Evolutionary conservation across 2,329 filamentous ascomycete species (phyloP).

Genomic region (Aspergillus melleus): DNA sequence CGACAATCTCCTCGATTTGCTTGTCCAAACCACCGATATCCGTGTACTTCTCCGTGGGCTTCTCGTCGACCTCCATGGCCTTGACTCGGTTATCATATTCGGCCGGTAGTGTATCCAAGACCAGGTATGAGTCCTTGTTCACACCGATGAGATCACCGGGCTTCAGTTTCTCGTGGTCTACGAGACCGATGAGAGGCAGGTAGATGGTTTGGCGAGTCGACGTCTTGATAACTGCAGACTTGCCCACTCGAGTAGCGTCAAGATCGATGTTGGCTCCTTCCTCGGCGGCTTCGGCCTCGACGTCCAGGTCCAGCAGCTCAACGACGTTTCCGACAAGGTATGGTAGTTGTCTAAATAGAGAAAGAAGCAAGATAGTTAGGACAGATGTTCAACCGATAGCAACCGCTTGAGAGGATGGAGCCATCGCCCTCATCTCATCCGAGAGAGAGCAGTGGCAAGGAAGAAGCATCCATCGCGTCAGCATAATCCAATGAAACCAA

Average conservation of each 20-base stretch:
- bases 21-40: conserved; percentile 98
- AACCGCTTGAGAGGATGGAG: neutral
- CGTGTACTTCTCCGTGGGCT: conserved; percentile 97
- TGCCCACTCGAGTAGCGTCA: conserved; percentile 93
- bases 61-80: conserved; percentile 99
- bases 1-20: conserved; percentile 97
- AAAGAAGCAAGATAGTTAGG: conserved; percentile 12
- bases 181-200: conserved; percentile 91
- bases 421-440: conserved; percentile 3
- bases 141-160: conserved; percentile 96
- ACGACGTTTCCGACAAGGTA: conserved; percentile 99
- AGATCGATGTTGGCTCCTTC: conserved; percentile 98
- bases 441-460: neutral
- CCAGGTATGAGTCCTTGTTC: conserved; percentile 98
- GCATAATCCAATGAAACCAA: neutral
- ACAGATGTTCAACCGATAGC: neutral
- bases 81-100: conserved; percentile 99
- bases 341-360: conserved; percentile 74
- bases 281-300: conserved; percentile 91
- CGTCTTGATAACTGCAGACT: conserved; percentile 99
- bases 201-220: conserved; percentile 99
- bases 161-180: conserved; percentile 92
- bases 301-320: conserved; percentile 93
- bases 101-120: conserved; percentile 92
- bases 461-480: neutral